These are phyloP conservation scores for Eleusine indica DNA, from an alignment of 176 grass and related monocot species.

Conservation along the genomic window DNA sequence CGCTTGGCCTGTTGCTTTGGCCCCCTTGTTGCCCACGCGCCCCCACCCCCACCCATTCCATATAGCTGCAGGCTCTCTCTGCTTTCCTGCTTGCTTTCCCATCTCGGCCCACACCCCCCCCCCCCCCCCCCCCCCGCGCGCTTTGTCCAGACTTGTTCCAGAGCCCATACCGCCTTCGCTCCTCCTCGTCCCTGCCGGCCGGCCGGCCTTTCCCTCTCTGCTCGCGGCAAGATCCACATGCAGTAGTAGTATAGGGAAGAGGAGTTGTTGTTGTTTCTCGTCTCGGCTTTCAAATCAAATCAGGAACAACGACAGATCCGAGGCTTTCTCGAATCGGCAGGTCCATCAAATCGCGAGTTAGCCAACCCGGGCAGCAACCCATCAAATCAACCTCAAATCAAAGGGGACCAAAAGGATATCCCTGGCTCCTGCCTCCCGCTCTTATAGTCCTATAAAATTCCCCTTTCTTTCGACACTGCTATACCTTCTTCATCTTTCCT, in stretches of 20 bases:
- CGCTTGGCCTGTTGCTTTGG: slow-evolving; percentile 24
- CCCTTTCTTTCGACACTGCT: slow-evolving; percentile 27
- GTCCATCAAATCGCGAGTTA: slow-evolving; percentile 94
- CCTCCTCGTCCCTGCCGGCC: background rate
- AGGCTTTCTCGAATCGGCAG: slow-evolving; percentile 75
- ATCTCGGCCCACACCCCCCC: background rate
- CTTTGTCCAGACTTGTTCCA: background rate
- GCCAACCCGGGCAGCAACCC: slow-evolving; percentile 19
- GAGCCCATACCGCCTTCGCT: background rate
- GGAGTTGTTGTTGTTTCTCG: background rate
- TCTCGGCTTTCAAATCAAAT: slow-evolving; percentile 74
- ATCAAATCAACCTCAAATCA: slow-evolving; percentile 77
- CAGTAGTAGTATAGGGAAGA: background rate
- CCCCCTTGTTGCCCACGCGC: background rate
- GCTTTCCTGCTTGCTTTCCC: slow-evolving; percentile 10
- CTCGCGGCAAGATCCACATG: slow-evolving; percentile 63
- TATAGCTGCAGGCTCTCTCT: slow-evolving; percentile 23
- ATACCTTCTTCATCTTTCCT: background rate
- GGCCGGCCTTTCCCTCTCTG: slow-evolving; percentile 47
- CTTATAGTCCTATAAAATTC: slow-evolving; percentile 40
- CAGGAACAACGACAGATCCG: slow-evolving; percentile 91
- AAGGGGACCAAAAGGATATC: slow-evolving; percentile 55
- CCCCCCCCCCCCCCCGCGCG: background rate
- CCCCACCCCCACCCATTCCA: background rate
- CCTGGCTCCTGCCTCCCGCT: slow-evolving; percentile 30